Base-by-base conservation (phyloP, 2,329 filamentous ascomycete species). In the Colletotrichum orchidophilum region DNA sequence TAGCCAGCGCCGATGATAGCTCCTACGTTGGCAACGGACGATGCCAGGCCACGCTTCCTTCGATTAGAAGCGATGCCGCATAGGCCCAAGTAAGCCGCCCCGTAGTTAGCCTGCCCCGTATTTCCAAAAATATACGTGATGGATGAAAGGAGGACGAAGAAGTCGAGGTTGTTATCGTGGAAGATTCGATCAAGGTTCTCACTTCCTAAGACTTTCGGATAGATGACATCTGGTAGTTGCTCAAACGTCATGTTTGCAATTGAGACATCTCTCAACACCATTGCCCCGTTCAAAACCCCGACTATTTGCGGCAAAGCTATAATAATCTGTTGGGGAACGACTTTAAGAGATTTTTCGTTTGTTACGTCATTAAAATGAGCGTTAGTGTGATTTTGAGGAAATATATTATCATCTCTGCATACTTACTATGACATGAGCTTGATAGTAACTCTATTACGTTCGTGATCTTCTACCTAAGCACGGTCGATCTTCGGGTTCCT, bases 91-190 rank as follows among this genome's bases (percentile, higher is more conserved):
- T 82, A 82, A 7, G 76, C 81, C 1, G 80, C 77, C 1, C 76
- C 71, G 63, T 84, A 84, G 64, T 80, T 82, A 54, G 77, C 74
- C 63, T 82, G 79, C 6, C 73, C 75, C 2, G 72, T 58, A 3
- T 74, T 72, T 0, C 77, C 80, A 11, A 79, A 54, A 0, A 78
- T 67, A 39, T 73, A 75, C 0, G 70, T 73, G 21, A 77, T 69
- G 24, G 79, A 81, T 13, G 75, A 76, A 39, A 75, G 70, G 18
- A 75, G 49, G 52, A 72, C 63, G 66, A 82, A 81, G 70, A 82
- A 80, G 62, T 78, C 75, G 1, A 77, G 61, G 3, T 66, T 29
- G 1, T 24, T 27, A 5, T 70, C 15, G 11, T 46, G 11, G 65
- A 18, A 67, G 18, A n/a, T 24, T 9, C 11, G 64, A 9, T 27